phyloP scores from a whole-genome alignment of 495 filamentous ascomycete genomes.

The Aspergillus nanangensis region DNA sequence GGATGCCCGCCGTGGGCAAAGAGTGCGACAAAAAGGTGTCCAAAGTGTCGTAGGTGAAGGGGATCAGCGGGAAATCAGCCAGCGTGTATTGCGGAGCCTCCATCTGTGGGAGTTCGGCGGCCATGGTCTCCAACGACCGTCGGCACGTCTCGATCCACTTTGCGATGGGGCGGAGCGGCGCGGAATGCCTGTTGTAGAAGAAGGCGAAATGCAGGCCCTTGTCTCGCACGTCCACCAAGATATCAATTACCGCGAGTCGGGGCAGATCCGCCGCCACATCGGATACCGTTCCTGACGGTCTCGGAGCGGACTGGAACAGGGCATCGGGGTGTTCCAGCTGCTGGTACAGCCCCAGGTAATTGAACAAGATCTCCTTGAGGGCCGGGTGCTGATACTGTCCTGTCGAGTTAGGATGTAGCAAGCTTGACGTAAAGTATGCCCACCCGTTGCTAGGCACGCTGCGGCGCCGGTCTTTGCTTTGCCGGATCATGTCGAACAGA shows the following conservation, averaged over 20 bases:
- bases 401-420: not conserved
- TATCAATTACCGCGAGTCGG: not conserved
- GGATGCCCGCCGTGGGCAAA: not conserved
- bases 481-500: constrained; percentile 4
- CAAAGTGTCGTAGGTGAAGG: not conserved
- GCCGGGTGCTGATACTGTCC: constrained; percentile 22
- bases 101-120: not conserved
- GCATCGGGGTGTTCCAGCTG: constrained; percentile 45
- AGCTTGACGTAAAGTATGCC: constrained; percentile 21
- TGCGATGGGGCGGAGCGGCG: not conserved
- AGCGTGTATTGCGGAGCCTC: not conserved
- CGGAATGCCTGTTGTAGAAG: not conserved
- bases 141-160: not conserved
- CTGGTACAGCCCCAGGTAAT: constrained; percentile 48
- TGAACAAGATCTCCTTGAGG: constrained; percentile 57
- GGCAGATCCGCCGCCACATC: not conserved
- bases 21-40: not conserved
- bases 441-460: constrained; percentile 18
- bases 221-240: not conserved
- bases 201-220: not conserved
- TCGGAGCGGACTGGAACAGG: constrained; percentile 39
- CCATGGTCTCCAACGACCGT: not conserved
- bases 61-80: not conserved
- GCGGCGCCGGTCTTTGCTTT: constrained; percentile 14
- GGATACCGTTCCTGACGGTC: not conserved